phyloP scores from a whole-genome alignment of 2,329 filamentous ascomycete species.

The Periconia sp. region DNA sequence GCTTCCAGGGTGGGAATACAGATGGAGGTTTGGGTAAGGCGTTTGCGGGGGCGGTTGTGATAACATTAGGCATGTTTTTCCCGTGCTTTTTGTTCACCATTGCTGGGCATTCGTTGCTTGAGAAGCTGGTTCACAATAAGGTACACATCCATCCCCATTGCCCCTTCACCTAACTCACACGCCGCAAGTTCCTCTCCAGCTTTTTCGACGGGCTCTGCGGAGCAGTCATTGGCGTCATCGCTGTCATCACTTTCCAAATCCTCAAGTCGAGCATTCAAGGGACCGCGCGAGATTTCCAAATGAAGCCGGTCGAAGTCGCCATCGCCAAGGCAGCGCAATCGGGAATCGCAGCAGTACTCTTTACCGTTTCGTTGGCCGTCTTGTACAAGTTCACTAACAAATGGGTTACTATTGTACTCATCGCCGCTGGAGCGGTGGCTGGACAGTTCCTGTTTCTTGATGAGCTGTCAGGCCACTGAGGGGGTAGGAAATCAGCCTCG shows the following conservation, averaged over 20 bases:
- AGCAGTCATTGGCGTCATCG: slow-evolving; percentile 36
- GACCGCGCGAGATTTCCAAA: slow-evolving; percentile 9
- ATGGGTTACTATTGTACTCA: slow-evolving; percentile 27
- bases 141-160: slow-evolving; percentile 15
- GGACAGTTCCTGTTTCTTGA: slow-evolving; percentile 32
- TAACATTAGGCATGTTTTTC: slow-evolving; percentile 40
- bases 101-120: slow-evolving; percentile 32
- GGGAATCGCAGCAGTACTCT: slow-evolving; percentile 28
- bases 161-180: slow-evolving; percentile 6
- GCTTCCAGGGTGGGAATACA: slow-evolving; percentile 33
- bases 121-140: slow-evolving; percentile 37
- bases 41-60: slow-evolving; percentile 37
- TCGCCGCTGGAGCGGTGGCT: slow-evolving; percentile 24
- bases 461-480: slow-evolving; percentile 4
- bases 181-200: slow-evolving; percentile 29
- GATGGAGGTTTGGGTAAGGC: slow-evolving; percentile 28
- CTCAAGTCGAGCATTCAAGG: slow-evolving; percentile 31
- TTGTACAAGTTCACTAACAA: slow-evolving; percentile 35
- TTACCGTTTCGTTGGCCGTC: slow-evolving; percentile 24
- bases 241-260: slow-evolving; percentile 32
- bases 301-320: slow-evolving; percentile 11
- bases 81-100: slow-evolving; percentile 40
- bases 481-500: too few species aligned
- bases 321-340: slow-evolving; percentile 17
- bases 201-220: slow-evolving; percentile 40